Conservation (phyloP, 306 rosid genomes). For the Coriaria nepalensis region DNA sequence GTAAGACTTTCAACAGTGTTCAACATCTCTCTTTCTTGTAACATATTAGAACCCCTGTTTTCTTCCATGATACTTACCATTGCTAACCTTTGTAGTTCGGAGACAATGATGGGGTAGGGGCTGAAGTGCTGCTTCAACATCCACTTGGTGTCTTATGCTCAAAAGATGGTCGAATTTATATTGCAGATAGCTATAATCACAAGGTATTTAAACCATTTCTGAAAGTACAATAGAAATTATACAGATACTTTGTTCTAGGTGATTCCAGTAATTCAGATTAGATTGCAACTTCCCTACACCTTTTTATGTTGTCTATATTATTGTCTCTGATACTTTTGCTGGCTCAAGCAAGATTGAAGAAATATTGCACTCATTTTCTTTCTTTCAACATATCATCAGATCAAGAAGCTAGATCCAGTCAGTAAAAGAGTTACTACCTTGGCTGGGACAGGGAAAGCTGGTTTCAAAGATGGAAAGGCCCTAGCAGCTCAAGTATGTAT, state of each 20-base stretch:
- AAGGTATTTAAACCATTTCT: too few relatives aligned
- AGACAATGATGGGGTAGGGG: conserved; percentile 85
- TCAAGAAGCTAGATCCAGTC: conserved; percentile 71
- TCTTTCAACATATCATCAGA: conserved; percentile 35
- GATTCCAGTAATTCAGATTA: too few relatives aligned
- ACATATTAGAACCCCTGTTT: not conserved
- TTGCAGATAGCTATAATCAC: conserved; percentile 90
- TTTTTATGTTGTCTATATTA: too few relatives aligned
- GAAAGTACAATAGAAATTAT: too few relatives aligned
- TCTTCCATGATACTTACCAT: conserved; percentile 5
- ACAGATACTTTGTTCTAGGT: too few relatives aligned
- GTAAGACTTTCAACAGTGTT: too few relatives aligned
- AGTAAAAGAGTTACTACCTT: conserved; percentile 66
- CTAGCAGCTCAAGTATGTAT: conserved; percentile 59
- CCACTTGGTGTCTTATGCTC: conserved; percentile 69
- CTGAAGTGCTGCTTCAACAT: conserved; percentile 90
- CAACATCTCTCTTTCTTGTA: conserved; percentile 2
- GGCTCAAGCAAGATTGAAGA: too few relatives aligned
- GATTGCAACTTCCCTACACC: too few relatives aligned
- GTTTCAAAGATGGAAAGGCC: conserved; percentile 67
- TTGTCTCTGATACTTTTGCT: too few relatives aligned
- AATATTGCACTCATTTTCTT: too few relatives aligned
- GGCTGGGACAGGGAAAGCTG: conserved; percentile 87
- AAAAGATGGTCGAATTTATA: conserved; percentile 48
- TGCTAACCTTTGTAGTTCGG: conserved; percentile 57